These are phyloP conservation scores for Penicillium sp. DNA, from an alignment of 2,329 filamentous ascomycete genomes.

Conservation along the genomic window DNA sequence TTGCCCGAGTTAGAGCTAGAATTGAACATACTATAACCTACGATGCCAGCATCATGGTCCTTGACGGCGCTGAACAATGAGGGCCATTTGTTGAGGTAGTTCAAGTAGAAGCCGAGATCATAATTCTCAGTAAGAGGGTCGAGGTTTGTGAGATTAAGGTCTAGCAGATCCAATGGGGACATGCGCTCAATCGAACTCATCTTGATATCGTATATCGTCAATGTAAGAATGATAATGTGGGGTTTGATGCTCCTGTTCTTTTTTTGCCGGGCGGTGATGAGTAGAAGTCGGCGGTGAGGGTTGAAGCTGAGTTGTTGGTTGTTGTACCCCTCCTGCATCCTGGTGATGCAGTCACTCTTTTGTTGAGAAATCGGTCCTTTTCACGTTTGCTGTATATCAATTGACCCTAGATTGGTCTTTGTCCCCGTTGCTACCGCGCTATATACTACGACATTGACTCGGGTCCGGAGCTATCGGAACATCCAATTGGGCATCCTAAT, in stretches of 20 bases:
- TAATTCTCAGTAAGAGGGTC: conserved; percentile 98
- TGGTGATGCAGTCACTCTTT: conserved; percentile 5
- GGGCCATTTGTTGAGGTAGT: conserved; percentile 95
- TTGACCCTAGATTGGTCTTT: not conserved
- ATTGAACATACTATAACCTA: conserved; percentile 76
- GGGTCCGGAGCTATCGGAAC: not conserved
- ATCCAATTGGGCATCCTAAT: not conserved
- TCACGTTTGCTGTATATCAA: not conserved
- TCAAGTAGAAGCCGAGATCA: conserved; percentile 89
- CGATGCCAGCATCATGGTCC: conserved; percentile 79
- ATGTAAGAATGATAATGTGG: conserved; percentile 19
- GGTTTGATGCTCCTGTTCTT: conserved; percentile 11
- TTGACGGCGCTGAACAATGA: conserved; percentile 91
- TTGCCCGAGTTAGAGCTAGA: not conserved
- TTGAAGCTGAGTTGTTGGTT: not conserved
- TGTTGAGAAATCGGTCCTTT: conserved; percentile 7
- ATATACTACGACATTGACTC: conserved; percentile 3
- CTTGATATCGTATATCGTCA: conserved; percentile 15
- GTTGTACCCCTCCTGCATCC: conserved; percentile 7
- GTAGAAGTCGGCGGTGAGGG: conserved; percentile 2
- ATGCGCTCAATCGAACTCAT: conserved; percentile 89
- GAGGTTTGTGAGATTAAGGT: conserved; percentile 90
- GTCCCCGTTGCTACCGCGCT: not conserved
- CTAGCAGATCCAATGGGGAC: conserved; percentile 77
- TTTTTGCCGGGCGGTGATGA: conserved; percentile 22